Evolutionary conservation across 495 filamentous ascomycete genomes (phyloP), one percentile per base, ranked within the genome.

Genomic region (Podospora anserina): DNA sequence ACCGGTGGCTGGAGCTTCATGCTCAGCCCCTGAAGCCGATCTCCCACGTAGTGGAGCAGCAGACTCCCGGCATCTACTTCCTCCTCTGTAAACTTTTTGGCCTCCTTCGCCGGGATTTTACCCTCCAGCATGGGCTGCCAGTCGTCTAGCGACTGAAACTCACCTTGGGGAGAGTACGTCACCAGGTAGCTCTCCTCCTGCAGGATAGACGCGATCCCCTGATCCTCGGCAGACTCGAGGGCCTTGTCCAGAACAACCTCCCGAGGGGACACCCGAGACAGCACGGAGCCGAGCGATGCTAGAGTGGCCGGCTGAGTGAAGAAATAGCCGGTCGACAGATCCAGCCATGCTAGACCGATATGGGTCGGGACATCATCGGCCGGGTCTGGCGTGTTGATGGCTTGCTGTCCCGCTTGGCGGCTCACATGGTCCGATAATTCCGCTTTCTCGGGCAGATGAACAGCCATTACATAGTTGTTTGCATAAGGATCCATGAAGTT

Each of bases 301-400:
- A 92, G 74, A 3, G 89, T 88, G 5, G 92, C 92, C n/a, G 83
- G 81, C 76, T 97, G 92, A 3, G 92, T 96, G 73, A 88, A 95
- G 77, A 97, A 97, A 73, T 91, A 89, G 2, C 95, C 96, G 5
- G 95, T 99, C 32, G 94, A 97, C 9, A 98, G 80, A 78, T 99
- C 95, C 49, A 97, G 78, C 95, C 95, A 99, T 27, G 96, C 91
- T 54, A 99, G 79, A 11, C 96, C 96, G 68, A 96, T 66, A 1
- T 83, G 69, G 73, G 78, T 63, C n/a, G 66, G 4, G 30, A 66
- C 55, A 56, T 67, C 64, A 67, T 66, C 57, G 61, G 68, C 53
- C 64, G 63, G 19, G 16, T 62, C 54, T 58, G 65, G 19, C 60
- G 58, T 66, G 39, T 58, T 32, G 23, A 18, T 27, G 55, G 58